Base-by-base conservation (phyloP, 768 basidiomycete species). In the Lactarius sanguifluus region DNA sequence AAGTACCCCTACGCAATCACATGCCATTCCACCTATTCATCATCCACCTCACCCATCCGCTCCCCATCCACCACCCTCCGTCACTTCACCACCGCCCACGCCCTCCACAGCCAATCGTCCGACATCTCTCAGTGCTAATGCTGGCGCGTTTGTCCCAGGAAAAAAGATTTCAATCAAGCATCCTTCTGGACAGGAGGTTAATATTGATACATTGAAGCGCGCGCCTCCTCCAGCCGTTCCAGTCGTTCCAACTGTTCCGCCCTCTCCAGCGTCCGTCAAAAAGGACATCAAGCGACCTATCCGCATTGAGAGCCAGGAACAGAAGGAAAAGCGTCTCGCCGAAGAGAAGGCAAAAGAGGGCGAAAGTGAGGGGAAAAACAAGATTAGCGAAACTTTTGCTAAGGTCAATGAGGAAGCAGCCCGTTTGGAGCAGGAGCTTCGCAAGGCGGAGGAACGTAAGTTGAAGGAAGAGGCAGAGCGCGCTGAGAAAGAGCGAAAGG, bases 81-180 rank as follows among this genome's bases (percentile, higher is more conserved):
- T 88, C 13, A 83, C 88, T 0, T 88, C 88, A 5, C 86, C 90
- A 2, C 86, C 86, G 28, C 83, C 88, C 2, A 90, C 91, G 6
- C 90, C 88, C 2, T 83, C 86, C 1, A 79, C 86, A 34, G 63
- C 81, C 75, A 69, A 81, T 41, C 71, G 70, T 23, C 52, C 64
- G 8, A 66, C 62, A 3, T 61, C 83, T 15, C 80, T 92, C 58
- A 91, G 87, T 72, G 83, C 84, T 4, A 81, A 80, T 71, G 90
- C 91, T 4, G 81, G 76, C 64, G 73, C 88, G 3, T 93, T 92
- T 73, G 85, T 91, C 20, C 91, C 91, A 8, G 73, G 78, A 36
- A 71, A 76, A 13, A 77, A 80, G 13, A 65, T 76, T 16, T 75
- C 79, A 45, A 70, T 70, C 34, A 65, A 63, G 59, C 25, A 65